phyloP scores from a whole-genome alignment of 768 basidiomycete species.

The Chlorophyllum brunneum region DNA sequence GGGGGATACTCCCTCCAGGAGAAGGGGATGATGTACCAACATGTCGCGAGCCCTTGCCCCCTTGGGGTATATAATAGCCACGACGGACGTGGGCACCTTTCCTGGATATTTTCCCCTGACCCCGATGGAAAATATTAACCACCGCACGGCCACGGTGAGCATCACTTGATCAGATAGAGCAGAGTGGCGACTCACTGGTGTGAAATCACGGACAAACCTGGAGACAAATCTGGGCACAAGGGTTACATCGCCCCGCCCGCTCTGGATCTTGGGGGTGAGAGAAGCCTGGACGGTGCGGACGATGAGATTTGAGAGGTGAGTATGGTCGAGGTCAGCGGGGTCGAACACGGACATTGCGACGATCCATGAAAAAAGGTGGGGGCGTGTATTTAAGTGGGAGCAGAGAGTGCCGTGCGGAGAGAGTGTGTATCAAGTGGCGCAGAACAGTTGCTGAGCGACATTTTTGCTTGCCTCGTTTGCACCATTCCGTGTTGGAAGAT shows the following conservation, averaged over 20 bases:
- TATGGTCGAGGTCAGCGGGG: conserved; percentile 8
- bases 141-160: neutral
- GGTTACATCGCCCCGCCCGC: conserved; percentile 2
- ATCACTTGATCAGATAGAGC: neutral
- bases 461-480: neutral
- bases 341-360: conserved; percentile 4
- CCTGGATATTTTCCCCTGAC: conserved; percentile 10
- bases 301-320: conserved; percentile 12
- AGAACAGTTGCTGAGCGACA: neutral
- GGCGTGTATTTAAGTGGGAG: neutral
- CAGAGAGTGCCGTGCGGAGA: neutral
- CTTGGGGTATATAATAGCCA: conserved; percentile 11
- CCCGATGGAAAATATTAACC: conserved; percentile 6
- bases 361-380: neutral
- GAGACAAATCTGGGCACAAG: conserved; percentile 6
- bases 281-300: conserved; percentile 10
- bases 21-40: neutral
- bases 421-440: conserved; percentile 8
- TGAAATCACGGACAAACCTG: neutral
- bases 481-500: neutral
- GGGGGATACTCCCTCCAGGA: no score
- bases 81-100: conserved; percentile 9
- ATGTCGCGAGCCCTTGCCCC: conserved; percentile 4
- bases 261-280: conserved; percentile 7
- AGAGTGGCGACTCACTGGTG: conserved; percentile 6